Evolutionary conservation across 345 rosid species (phyloP), one percentile per base, ranked within the genome.

Genomic region (Pelargonium nanum): DNA sequence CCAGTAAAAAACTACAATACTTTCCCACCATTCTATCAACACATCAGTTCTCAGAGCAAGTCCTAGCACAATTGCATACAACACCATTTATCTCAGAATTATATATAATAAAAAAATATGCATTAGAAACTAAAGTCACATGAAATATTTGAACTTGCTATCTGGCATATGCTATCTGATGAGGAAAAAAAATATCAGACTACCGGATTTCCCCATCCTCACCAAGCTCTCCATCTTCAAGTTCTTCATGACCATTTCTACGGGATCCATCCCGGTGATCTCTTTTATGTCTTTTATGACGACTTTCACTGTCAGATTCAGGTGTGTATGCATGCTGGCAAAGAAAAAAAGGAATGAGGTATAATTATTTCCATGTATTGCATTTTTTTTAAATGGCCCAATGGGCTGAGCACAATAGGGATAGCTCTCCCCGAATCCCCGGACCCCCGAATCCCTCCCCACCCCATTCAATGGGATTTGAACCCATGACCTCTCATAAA

Each of bases 151-250:
- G 52, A 50, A 26, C 40, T 30, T 30, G 40, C 40, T 30, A 30
- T 30, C 40, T 30, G 40, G 40, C 48, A 15, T 40, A 40, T 17
- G 24, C 57, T 19, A 6, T 20, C 58, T 56, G 19, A 53, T 56
- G 22, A 15, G 13, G 12, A 56, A 10, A 56, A 22, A 24, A 2
- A 26, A 2, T 10, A 55, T 9, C 23, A 48, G 28, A 69, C 74
- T 83, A 81, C 67, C 58, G 68, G 65, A 87, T 86, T 78, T 94
- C 99, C 32, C 95, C 95, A 53, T 88, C 97, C 64, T 84, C 92
- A 16, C 97, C 97, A 52, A 93, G 74, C 67, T 93, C 97, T 40
- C 99, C 99, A 77, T 94, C 99, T 71, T 90, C 97, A 32, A 94
- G 84, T 63, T 93, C 97, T 0, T 89, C 94, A 56, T 82, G 53